Percentiles rank a stretch among this genome's conserved stretches.
Evolutionary conservation across 345 rosid species (phyloP).

Genomic region (Heritiera fomes): DNA sequence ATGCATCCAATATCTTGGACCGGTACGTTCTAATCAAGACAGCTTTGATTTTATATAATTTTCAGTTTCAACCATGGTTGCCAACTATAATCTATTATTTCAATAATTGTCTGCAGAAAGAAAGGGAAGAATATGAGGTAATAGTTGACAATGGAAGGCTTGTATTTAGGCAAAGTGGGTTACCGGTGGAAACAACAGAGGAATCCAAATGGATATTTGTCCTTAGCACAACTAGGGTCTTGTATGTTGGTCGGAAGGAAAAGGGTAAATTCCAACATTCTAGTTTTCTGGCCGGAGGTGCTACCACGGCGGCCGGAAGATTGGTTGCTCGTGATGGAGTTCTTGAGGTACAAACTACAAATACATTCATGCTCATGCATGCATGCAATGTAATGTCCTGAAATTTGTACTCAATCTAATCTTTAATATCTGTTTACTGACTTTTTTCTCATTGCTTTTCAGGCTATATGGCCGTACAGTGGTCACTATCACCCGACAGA

Average conservation of each 20-base stretch:
- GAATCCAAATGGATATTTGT: conserved; percentile 74
- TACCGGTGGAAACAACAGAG: conserved; percentile 37
- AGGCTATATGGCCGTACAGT: conserved; percentile 97
- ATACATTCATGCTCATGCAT: neutral
- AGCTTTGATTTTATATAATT: neutral
- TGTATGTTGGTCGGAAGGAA: conserved; percentile 65
- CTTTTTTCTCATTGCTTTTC: conserved; percentile 14
- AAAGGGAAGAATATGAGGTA: conserved; percentile 58
- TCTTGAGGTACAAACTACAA: conserved; percentile 47
- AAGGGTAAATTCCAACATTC: conserved; percentile 75
- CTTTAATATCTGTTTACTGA: neutral
- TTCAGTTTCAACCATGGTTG: neutral
- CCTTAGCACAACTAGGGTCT: conserved; percentile 53
- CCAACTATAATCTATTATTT: neutral
- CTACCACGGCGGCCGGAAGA: conserved; percentile 71
- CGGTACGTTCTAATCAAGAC: conserved; percentile 38
- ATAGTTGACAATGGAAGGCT: conserved; percentile 54
- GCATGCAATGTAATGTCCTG: neutral
- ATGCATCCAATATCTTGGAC: conserved; percentile 66
- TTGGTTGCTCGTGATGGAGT: conserved; percentile 53
- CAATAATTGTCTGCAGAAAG: conserved; percentile 37
- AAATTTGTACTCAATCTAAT: neutral
- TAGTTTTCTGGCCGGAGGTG: conserved; percentile 69
- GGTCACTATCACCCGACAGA: conserved; percentile 97
- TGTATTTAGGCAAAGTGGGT: conserved; percentile 36